Evolutionary conservation across 257 asterid genomes (phyloP).

Genomic region (Parsonsia alboflavescens): DNA sequence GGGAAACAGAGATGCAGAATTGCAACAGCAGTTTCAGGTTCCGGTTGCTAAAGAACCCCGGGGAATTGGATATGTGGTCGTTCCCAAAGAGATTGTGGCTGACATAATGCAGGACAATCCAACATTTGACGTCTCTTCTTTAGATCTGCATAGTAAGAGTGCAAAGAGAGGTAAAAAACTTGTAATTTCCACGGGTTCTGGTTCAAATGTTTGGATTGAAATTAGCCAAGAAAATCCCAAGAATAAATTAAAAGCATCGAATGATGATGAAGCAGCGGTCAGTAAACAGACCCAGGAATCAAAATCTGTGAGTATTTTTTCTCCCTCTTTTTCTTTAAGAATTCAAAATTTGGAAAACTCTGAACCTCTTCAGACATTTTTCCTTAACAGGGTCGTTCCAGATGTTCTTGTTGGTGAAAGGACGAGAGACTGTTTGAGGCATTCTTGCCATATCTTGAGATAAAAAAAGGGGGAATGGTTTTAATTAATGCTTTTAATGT

Average conservation of each 20-base stretch:
- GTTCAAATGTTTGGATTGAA: constrained; percentile 2
- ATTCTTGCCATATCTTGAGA: neutral
- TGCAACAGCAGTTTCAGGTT: constrained; percentile 10
- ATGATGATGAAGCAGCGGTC: neutral
- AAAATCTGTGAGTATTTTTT: constrained; percentile 7
- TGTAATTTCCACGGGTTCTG: neutral
- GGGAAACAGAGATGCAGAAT: neutral
- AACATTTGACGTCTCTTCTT: neutral
- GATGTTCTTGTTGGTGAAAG: constrained; percentile 17
- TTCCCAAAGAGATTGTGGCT: neutral
- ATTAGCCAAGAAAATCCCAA: neutral
- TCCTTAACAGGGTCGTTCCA: constrained; percentile 8
- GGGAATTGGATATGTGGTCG: constrained; percentile 1
- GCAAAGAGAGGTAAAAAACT: neutral
- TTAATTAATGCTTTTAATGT: neutral
- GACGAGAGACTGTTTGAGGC: neutral
- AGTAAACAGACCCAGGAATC: constrained; percentile 3
- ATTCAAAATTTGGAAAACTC: neutral
- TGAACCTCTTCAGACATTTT: neutral
- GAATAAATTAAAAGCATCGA: neutral
- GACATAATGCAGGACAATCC: constrained; percentile 4
- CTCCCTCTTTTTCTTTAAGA: too few relatives aligned
- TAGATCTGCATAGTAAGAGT: neutral
- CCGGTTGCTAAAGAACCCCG: constrained; percentile 10
- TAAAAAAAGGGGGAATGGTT: neutral